Evolutionary conservation across 345 rosid genomes (phyloP).

Genomic region (Gossypium sturtianum): DNA sequence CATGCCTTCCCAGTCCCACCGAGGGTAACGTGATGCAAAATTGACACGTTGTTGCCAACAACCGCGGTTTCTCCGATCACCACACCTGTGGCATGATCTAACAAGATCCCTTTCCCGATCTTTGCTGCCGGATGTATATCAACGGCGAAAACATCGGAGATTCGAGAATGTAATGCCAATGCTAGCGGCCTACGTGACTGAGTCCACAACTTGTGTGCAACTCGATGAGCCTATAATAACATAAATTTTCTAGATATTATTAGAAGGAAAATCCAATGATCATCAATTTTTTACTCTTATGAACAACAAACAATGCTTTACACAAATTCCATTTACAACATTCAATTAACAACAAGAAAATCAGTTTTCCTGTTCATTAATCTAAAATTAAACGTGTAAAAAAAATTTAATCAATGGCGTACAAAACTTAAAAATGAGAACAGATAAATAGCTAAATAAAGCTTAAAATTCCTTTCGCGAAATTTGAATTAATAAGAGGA

Average conservation of each 20-base stretch:
- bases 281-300: neutral
- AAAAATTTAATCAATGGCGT: neutral
- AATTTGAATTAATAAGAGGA: neutral
- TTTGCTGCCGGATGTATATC: conserved; percentile 95
- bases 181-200: conserved; percentile 77
- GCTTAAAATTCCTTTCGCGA: neutral
- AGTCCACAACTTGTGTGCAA: conserved; percentile 82
- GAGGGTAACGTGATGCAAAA: conserved; percentile 84
- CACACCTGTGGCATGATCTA: conserved; percentile 92
- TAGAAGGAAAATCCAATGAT: neutral
- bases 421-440: neutral
- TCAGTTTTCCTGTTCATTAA: neutral
- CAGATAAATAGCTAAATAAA: neutral
- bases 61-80: conserved; percentile 92
- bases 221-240: conserved; percentile 67
- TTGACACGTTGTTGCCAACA: conserved; percentile 85
- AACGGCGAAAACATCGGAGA: conserved; percentile 85
- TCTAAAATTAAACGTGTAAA: neutral
- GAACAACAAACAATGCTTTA: neutral
- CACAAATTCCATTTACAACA: neutral
- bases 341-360: neutral
- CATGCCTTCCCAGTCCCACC: conserved; percentile 85
- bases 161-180: conserved; percentile 82
- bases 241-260: neutral
- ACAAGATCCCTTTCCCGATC: conserved; percentile 80